Conservation (phyloP, 352 stramenopile genomes). For the Phytophthora citrophthora region DNA sequence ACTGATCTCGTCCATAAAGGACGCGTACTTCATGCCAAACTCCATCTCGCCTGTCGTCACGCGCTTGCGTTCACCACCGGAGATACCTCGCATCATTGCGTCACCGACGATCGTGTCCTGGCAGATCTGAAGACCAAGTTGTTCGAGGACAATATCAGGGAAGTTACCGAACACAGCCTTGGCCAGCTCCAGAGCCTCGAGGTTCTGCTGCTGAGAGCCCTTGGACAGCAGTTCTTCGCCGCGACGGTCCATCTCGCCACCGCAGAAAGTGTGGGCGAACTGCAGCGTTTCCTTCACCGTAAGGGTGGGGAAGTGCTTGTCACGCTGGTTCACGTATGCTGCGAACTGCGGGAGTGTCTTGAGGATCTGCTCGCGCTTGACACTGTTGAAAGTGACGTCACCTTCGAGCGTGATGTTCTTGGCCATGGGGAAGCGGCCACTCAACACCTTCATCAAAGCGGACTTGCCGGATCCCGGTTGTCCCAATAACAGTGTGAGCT, state of each 20-base stretch:
- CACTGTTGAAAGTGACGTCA: slow-evolving; percentile 46
- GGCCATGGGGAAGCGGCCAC: slow-evolving; percentile 35
- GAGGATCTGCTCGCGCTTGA: slow-evolving; percentile 30
- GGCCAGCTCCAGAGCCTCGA: slow-evolving; percentile 11
- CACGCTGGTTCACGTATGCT: slow-evolving; percentile 41
- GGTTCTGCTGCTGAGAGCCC: slow-evolving; percentile 11
- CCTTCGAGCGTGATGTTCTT: slow-evolving; percentile 52
- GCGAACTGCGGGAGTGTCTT: slow-evolving; percentile 48
- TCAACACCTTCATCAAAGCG: slow-evolving; percentile 50
- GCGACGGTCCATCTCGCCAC: slow-evolving; percentile 25
- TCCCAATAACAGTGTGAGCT: slow-evolving; percentile 42
- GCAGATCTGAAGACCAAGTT: slow-evolving; percentile 39
- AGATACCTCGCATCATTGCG: slow-evolving; percentile 60
- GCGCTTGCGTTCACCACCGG: slow-evolving; percentile 52
- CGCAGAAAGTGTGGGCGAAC: slow-evolving; percentile 53
- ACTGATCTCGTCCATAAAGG: slow-evolving; percentile 92
- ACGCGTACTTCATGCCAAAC: slow-evolving; percentile 65
- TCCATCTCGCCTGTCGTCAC: slow-evolving; percentile 73
- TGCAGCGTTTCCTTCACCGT: slow-evolving; percentile 46
- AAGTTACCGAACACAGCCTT: slow-evolving; percentile 15
- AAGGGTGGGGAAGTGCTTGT: slow-evolving; percentile 38
- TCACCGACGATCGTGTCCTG: slow-evolving; percentile 69
- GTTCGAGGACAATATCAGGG: slow-evolving; percentile 24
- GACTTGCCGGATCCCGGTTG: slow-evolving; percentile 48
- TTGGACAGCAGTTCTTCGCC: slow-evolving; percentile 13